These are phyloP conservation scores for Knufia petricola DNA, from an alignment of 2,329 filamentous ascomycete species.

Conservation along the genomic window DNA sequence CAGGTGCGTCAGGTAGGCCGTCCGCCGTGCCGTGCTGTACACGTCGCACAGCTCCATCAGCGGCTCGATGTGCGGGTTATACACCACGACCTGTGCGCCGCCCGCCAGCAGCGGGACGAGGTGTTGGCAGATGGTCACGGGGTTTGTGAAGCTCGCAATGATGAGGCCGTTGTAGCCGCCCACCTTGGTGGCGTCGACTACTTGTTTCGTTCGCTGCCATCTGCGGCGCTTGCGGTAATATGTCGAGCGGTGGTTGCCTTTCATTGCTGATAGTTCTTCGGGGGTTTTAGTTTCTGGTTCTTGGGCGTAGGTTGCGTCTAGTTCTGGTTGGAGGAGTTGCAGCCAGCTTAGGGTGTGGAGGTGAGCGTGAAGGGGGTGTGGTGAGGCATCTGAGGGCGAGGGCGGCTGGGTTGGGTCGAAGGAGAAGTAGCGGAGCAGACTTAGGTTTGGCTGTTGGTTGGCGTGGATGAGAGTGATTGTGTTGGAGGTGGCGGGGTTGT, in stretches of 20 bases:
- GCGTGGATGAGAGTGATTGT: constrained; percentile 72
- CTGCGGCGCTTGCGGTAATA: constrained; percentile 84
- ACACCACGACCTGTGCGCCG: constrained; percentile 76
- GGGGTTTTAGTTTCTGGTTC: constrained; percentile 52
- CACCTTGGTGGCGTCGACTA: constrained; percentile 63
- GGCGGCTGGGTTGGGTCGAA: constrained; percentile 54
- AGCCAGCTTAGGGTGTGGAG: constrained; percentile 85
- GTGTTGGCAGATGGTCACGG: constrained; percentile 62
- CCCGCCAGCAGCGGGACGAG: constrained; percentile 71
- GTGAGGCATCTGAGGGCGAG: constrained; percentile 39
- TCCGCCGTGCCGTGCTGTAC: constrained; percentile 70
- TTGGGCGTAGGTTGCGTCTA: constrained; percentile 63
- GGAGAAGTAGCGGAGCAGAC: constrained; percentile 78
- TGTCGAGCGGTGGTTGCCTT: constrained; percentile 69
- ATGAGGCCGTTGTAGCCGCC: constrained; percentile 78
- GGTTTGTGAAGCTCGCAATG: constrained; percentile 74
- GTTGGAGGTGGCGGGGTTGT: constrained; percentile 54
- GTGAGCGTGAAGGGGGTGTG: constrained; percentile 73
- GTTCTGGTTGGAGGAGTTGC: constrained; percentile 68
- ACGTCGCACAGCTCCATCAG: constrained; percentile 68
- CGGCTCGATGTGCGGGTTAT: constrained; percentile 71
- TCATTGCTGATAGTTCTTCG: constrained; percentile 58
- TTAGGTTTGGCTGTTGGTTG: constrained; percentile 79
- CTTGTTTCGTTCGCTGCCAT: constrained; percentile 61
- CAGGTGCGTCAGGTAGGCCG: constrained; percentile 55